Conservation (phyloP, 2,329 filamentous ascomycete species). For the Aspergillus sp. region DNA sequence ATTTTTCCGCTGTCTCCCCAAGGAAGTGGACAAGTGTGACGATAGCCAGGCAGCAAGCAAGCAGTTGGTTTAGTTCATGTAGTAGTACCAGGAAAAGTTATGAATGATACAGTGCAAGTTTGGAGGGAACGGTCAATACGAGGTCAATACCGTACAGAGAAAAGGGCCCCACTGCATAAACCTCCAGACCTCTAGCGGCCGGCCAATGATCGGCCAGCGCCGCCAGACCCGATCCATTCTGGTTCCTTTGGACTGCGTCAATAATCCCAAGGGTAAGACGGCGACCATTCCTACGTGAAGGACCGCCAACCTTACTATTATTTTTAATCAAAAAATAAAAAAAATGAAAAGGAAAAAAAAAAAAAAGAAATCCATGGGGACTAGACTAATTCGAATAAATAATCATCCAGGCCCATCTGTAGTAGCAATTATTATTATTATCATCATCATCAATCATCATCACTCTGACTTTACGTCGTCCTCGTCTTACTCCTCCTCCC, state of each 20-base stretch:
- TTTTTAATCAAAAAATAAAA: not conserved
- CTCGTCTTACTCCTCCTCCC: not conserved
- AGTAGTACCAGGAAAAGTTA: not conserved
- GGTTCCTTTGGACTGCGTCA: conserved; percentile 4
- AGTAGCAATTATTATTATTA: not conserved
- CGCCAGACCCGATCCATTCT: conserved; percentile 1
- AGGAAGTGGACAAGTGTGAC: not conserved
- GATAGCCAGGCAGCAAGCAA: not conserved
- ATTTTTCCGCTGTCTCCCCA: not conserved
- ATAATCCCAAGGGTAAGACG: conserved; percentile 4
- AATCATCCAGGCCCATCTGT: conserved; percentile 4
- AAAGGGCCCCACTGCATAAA: conserved; percentile 3
- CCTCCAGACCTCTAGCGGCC: conserved; percentile 1
- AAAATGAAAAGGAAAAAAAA: not conserved
- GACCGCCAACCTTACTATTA: conserved; percentile 1
- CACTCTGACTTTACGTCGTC: conserved; percentile 3
- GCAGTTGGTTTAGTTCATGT: too few species aligned
- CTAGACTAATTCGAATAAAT: conserved; percentile 2
- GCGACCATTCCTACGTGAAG: not conserved
- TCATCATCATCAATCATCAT: not conserved
- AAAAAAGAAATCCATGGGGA: conserved; percentile 1
- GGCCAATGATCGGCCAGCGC: conserved; percentile 4
- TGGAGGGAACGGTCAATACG: too few species aligned
- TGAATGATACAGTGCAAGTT: not conserved
- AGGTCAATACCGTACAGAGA: not conserved